Evolutionary conservation across 768 basidiomycete species (phyloP).

Genomic region (Boletus vinaceobasis): DNA sequence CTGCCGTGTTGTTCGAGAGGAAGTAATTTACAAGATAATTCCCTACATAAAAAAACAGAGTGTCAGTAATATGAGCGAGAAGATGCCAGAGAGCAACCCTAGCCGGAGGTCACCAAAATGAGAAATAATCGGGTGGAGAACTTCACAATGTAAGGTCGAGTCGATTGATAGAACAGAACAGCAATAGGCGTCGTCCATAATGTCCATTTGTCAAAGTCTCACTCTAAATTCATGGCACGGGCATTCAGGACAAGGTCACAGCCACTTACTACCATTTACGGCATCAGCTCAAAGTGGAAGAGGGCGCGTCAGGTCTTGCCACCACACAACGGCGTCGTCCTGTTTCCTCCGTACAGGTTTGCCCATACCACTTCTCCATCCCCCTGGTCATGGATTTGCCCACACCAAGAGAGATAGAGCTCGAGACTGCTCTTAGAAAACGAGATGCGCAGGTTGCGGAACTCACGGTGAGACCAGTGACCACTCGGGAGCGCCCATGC

Average conservation of each 20-base stretch:
- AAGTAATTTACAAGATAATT: neutral
- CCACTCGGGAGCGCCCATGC: conserved; percentile 20
- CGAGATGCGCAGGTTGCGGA: conserved; percentile 70
- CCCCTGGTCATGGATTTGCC: conserved; percentile 60
- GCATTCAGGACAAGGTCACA: conserved; percentile 20
- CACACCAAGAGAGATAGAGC: conserved; percentile 71
- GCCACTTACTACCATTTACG: conserved; percentile 31
- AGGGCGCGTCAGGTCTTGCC: conserved; percentile 29
- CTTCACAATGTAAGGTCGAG: neutral
- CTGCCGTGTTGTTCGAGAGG: neutral
- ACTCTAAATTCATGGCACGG: neutral
- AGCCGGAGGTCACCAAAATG: neutral
- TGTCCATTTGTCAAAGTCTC: neutral
- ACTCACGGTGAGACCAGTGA: conserved; percentile 56
- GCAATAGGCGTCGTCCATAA: too few relatives aligned
- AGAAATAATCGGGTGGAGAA: neutral
- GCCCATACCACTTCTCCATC: conserved; percentile 12
- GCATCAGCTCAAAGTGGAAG: conserved; percentile 25
- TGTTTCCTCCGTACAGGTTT: conserved; percentile 10
- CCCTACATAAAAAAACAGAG: neutral
- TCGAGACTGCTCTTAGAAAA: conserved; percentile 73
- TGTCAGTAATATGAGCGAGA: neutral
- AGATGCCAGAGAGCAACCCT: neutral
- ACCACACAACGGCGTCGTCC: conserved; percentile 27
- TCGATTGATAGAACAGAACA: neutral